Evolutionary conservation across 1,284 basidiomycete species (phyloP), one percentile per base, ranked within the genome.

Genomic region (Cryptococcus depauperatus): DNA sequence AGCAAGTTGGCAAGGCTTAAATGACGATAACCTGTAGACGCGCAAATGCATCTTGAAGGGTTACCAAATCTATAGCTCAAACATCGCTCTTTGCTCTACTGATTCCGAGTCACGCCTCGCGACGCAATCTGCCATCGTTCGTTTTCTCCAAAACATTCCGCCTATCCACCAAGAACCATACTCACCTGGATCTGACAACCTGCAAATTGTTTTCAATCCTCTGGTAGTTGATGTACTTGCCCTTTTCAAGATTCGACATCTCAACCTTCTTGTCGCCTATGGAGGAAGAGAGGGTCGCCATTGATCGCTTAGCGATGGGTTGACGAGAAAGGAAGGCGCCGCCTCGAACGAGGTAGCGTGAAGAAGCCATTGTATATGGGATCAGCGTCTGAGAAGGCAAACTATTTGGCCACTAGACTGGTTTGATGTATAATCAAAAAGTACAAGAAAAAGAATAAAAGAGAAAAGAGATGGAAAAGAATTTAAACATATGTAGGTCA

Each of bases 191-290:
- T 62, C 89, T 84, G 51, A 93, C 80, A 62, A 93, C 69, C 57
- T 78, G 80, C 55, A 95, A 82, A 77, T 90, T 93, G 71, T 93
- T 89, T 75, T 93, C 90, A 66, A 93, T 95, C 52, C 90, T 83
- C 75, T 93, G 91, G 73, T 96, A 96, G 81, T 96, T 95, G 76
- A 96, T 92, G 71, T 79, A 93, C 52, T 80, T 63, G 38, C 64
- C 67, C 56, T 80, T 81, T 62, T 80, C 82, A 66, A 84, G 81
- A 74, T 93, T 89, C 42, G 85, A 88, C 89, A 95, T 93, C 59
- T 85, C 74, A 46, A 95, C 90, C 76, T 91, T 90, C 56, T 83
- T 90, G 69, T 89, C 86, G 52, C 88, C 89, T 60, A 93, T 92
- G 19, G 51, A 48, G 16, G 57, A 57, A 37, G 58, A 51, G 43